Conservation (phyloP, 1,284 basidiomycete species). For the Chalciporus sp. region DNA sequence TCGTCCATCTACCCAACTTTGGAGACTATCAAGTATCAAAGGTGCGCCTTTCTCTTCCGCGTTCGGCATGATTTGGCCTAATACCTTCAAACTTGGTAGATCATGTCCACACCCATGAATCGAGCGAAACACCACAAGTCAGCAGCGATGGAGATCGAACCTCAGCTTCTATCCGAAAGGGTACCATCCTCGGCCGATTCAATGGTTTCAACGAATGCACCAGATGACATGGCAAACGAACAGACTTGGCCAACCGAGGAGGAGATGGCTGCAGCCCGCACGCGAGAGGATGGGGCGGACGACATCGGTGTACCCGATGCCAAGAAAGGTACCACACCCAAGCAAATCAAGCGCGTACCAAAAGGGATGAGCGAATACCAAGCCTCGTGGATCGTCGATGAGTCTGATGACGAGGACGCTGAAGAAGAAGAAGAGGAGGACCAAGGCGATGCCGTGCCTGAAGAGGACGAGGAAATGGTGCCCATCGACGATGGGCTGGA, state of each 20-base stretch:
- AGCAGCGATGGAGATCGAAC: constrained; percentile 65
- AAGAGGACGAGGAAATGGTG: constrained; percentile 42
- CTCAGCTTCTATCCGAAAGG: constrained; percentile 57
- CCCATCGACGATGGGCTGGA: constrained; percentile 60
- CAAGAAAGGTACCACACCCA: constrained; percentile 67
- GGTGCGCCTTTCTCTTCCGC: constrained; percentile 47
- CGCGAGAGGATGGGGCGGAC: constrained; percentile 32
- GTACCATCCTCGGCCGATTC: constrained; percentile 81
- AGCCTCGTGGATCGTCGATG: constrained; percentile 91
- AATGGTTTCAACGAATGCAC: constrained; percentile 84
- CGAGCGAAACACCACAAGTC: constrained; percentile 42
- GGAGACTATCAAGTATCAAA: constrained; percentile 89
- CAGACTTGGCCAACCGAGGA: constrained; percentile 99
- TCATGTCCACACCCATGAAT: constrained; percentile 59
- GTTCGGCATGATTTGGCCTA: not conserved
- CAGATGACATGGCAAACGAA: constrained; percentile 89
- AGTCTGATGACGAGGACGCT: constrained; percentile 67
- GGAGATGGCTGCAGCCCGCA: constrained; percentile 68
- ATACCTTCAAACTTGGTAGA: constrained; percentile 41
- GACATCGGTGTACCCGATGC: constrained; percentile 60
- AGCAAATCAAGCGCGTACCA: constrained; percentile 75
- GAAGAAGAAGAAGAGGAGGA: constrained; percentile 35
- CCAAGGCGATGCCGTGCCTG: constrained; percentile 44
- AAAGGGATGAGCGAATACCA: constrained; percentile 94
- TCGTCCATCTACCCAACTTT: constrained; percentile 87